A percentile compares a stretch with the other conserved stretches of the same genome.
These are phyloP conservation scores for Astrephomene gubernaculifera DNA, from an alignment of 139 green algal species.

Conservation along the genomic window DNA sequence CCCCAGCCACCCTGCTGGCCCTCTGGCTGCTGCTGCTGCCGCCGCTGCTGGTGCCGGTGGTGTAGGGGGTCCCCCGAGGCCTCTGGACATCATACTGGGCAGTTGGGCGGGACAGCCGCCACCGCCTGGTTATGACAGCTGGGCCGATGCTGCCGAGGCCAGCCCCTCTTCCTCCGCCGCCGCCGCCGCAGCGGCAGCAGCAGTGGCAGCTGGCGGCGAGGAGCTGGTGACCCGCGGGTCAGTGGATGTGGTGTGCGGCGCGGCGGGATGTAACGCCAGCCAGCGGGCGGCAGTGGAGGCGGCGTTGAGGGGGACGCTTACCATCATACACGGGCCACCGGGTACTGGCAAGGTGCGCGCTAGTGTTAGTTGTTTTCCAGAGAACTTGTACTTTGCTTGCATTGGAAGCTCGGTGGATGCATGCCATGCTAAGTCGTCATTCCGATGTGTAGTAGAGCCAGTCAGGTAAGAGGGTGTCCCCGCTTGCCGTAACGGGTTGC, in stretches of 20 bases:
- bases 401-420: too few relatives aligned
- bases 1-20: neutral
- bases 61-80: neutral
- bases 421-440: too few relatives aligned
- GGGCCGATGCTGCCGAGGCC: neutral
- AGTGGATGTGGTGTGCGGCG: neutral
- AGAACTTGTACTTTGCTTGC: neutral
- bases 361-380: neutral
- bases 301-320: neutral
- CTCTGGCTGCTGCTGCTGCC: neutral
- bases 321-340: conserved; percentile 13
- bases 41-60: too few relatives aligned
- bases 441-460: too few relatives aligned
- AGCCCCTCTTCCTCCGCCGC: too few relatives aligned
- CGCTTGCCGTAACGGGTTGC: too few relatives aligned
- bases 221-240: neutral
- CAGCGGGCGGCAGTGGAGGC: conserved; percentile 18
- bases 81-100: neutral
- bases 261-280: neutral
- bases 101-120: neutral
- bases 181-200: neutral
- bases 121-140: neutral
- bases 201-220: neutral
- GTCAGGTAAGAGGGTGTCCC: too few relatives aligned
- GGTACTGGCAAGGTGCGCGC: conserved; percentile 33